Conservation (phyloP, 257 asterid species). For the Eustoma russellianum region DNA sequence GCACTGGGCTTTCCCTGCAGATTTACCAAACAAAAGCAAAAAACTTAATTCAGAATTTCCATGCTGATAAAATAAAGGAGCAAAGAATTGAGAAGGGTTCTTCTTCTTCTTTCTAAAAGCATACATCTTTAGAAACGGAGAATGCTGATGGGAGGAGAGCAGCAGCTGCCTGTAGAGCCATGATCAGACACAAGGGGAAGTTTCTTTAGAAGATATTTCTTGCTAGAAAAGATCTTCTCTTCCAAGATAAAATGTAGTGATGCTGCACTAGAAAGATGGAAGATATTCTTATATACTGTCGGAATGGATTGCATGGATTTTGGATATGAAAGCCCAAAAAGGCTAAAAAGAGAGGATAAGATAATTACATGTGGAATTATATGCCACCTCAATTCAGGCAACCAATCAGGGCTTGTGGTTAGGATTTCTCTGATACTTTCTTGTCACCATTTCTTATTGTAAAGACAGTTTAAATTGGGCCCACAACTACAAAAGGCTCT, state of each 20-base stretch:
- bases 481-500: too few relatives aligned
- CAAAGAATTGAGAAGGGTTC: not conserved
- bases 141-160: conserved; percentile 52
- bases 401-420: conserved; percentile 54
- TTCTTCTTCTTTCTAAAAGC: too few relatives aligned
- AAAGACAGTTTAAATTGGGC: not conserved
- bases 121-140: conserved; percentile 68
- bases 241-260: not conserved
- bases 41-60: not conserved
- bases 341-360: conserved; percentile 40
- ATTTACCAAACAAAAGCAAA: too few relatives aligned
- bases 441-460: not conserved
- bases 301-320: conserved; percentile 9
- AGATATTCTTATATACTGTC: conserved; percentile 7
- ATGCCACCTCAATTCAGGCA: conserved; percentile 30
- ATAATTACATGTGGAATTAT: conserved; percentile 35
- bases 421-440: conserved; percentile 39
- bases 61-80: not conserved
- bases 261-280: conserved; percentile 1
- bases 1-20: conserved; percentile 53
- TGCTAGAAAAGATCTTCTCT: not conserved
- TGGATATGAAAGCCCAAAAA: conserved; percentile 24
- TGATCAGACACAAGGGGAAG: conserved; percentile 6
- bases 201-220: conserved; percentile 6
- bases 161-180: conserved; percentile 85